Conservation (phyloP, 805 yeast species). For the Ogataea saltuana region DNA sequence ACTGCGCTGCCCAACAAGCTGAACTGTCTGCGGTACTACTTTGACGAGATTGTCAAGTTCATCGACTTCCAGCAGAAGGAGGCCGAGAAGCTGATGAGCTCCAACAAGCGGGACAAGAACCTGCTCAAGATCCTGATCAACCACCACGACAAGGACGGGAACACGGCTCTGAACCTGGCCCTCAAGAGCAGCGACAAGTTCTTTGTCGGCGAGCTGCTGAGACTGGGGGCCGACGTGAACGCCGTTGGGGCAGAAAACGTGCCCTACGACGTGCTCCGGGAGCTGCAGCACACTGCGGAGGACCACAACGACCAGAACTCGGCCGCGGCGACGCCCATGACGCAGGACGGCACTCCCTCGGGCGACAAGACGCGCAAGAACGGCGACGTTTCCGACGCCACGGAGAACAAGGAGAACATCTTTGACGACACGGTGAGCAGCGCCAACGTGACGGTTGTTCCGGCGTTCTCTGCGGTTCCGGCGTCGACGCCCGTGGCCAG, state of each 20-base stretch:
- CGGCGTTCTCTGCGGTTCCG: too few relatives aligned
- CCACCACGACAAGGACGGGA: conserved; percentile 80
- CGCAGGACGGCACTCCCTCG: too few relatives aligned
- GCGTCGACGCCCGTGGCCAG: too few relatives aligned
- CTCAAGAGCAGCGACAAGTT: conserved; percentile 52
- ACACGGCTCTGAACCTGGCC: conserved; percentile 83
- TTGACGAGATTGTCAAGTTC: conserved; percentile 37
- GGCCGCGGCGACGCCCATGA: too few relatives aligned
- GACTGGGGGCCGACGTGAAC: conserved; percentile 46
- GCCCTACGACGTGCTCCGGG: conserved; percentile 25
- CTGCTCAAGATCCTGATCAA: conserved; percentile 61
- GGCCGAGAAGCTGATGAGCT: conserved; percentile 28
- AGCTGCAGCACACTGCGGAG: too few relatives aligned
- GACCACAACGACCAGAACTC: too few relatives aligned
- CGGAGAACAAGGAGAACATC: conserved; percentile 50
- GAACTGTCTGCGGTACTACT: conserved; percentile 55
- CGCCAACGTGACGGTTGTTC: background rate
- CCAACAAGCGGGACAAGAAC: conserved; percentile 35
- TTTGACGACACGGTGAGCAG: conserved; percentile 35
- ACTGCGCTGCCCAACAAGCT: conserved; percentile 45
- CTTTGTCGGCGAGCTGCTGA: conserved; percentile 44
- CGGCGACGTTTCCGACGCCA: conserved; percentile 5
- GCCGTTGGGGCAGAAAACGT: conserved; percentile 26
- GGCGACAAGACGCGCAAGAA: too few relatives aligned
- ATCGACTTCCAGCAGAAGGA: conserved; percentile 32